Base-by-base conservation (phyloP, 2,329 filamentous ascomycete species). In the Ciborinia camelliae region DNA sequence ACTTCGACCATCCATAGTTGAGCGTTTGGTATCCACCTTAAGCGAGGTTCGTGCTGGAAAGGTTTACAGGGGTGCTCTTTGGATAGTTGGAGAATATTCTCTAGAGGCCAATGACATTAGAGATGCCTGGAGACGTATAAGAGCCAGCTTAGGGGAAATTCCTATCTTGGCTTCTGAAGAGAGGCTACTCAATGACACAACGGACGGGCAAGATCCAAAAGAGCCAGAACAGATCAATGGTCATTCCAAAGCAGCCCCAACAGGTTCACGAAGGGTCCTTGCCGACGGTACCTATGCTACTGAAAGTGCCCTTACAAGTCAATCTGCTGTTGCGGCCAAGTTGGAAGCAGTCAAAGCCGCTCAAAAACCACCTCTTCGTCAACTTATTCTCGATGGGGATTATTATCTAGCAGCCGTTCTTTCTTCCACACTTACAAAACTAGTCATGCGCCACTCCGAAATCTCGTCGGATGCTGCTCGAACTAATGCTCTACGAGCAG, bases 61-160 rank as follows among this genome's bases (percentile, higher is more conserved):
- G 81, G 94, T 99, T 20, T 99, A 98, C 77, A 87, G 95, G 65
- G 95, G 95, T 55, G 95, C 96, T 53, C 82, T 99, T 69, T 99
- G 95, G 95, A 97, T 98, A 72, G 88, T 99, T 70, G 95, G 95
- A 76, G 95, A 99, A 78, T 99, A 98, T 77, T 97, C 93, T 37
- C 81, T 97, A 39, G 92, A 97, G 75, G 90, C 95, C 77, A 92
- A 88, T 73, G 93, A 98, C 73, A 98, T 99, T 72, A 86, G 92
- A 70, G 94, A 97, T 74, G 94, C 94, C 0, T 99, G 95, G 95
- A 97, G 95, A 80, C 87, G 91, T 68, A 98, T 99, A 76, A 87
- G 95, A 66, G 87, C 93, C 26, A 97, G 93, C 74, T 81, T 99
- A 62, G 95, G 95, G 68, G 95, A 99, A 79, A 98, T 99, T 66